Base-by-base conservation (phyloP, 2,329 filamentous ascomycete species). In the Pseudogymnoascus sp. region DNA sequence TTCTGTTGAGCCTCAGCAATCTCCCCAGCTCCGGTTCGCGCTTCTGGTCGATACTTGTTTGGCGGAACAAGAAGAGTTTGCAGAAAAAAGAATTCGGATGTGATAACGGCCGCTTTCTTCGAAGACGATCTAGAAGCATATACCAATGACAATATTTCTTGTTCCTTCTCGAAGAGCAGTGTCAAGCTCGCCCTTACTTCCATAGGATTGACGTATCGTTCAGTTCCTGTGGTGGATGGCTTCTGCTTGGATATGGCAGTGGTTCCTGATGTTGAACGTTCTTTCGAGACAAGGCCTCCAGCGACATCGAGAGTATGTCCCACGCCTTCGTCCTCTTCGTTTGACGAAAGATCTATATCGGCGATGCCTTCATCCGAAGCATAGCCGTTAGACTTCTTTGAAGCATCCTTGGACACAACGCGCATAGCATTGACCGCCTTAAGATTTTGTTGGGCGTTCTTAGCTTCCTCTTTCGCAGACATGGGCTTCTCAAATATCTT, bases 1-100 rank as follows among this genome's bases (percentile, higher is more conserved):
- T 99, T 99, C 74, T 96, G 90, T 69, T 92, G 86, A 2, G 91
- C 88, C 74, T 99, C 95, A 26, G 91, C 85, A 67, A 97, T 89
- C 63, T 92, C 86, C 47, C 88, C 86, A 37, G 88, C 85, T 51
- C 91, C 91, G 31, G 90, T 93, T 65, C 86, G 84, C 8, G 92
- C 91, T 73, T 96, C 91, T 11, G 95, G 93, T 42, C 95, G 87
- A 75, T 89, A 99, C 70, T 87, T 89, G 74, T 96, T 99, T 1
- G 95, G 95, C 1, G 96, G 92, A 0, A 99, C 91, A 12, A 97
- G 80, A 62, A 99, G 79, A 37, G 86, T 88, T 64, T 89, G 87
- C 64, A 97, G 81, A 77, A 99, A 99, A 77, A 99, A 97, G 87
- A 97, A 96, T 68, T 96, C 90, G 1, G 91, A 85, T 2, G 80